Conservation (phyloP, 768 basidiomycete genomes). For the Russula brevipes region DNA sequence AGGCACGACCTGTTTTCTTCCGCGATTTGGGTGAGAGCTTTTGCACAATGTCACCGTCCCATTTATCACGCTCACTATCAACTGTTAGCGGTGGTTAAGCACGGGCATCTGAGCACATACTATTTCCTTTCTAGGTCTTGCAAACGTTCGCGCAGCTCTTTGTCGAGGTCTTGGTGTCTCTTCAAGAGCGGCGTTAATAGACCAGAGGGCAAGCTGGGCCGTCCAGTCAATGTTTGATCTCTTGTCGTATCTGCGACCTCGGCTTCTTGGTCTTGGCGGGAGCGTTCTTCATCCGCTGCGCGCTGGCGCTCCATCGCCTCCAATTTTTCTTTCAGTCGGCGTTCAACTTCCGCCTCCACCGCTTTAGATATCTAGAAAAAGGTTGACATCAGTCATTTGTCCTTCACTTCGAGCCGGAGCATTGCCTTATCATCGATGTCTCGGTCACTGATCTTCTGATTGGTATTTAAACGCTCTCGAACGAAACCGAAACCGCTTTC, state of each 20-base stretch:
- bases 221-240: slow-evolving; percentile 30
- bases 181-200: slow-evolving; percentile 58
- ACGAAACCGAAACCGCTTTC: slow-evolving; percentile 21
- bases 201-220: slow-evolving; percentile 36
- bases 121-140: slow-evolving; percentile 68
- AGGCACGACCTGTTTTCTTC: slow-evolving; percentile 79
- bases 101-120: slow-evolving; percentile 40
- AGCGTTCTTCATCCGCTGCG: slow-evolving; percentile 23
- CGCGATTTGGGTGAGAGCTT: slow-evolving; percentile 66
- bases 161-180: slow-evolving; percentile 63
- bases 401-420: not conserved
- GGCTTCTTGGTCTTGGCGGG: slow-evolving; percentile 22
- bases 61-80: slow-evolving; percentile 55
- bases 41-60: slow-evolving; percentile 56
- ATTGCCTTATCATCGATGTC: slow-evolving; percentile 73
- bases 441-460: slow-evolving; percentile 48
- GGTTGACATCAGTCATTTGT: not conserved
- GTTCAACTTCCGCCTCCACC: slow-evolving; percentile 70
- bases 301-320: slow-evolving; percentile 36
- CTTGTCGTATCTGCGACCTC: slow-evolving; percentile 36
- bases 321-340: slow-evolving; percentile 64
- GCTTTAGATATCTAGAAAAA: slow-evolving; percentile 56
- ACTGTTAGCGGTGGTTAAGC: slow-evolving; percentile 2
- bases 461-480: slow-evolving; percentile 14
- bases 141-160: slow-evolving; percentile 57